These are phyloP conservation scores for Phyllachora maydis DNA, from an alignment of 2,329 filamentous ascomycete species.

Conservation along the genomic window DNA sequence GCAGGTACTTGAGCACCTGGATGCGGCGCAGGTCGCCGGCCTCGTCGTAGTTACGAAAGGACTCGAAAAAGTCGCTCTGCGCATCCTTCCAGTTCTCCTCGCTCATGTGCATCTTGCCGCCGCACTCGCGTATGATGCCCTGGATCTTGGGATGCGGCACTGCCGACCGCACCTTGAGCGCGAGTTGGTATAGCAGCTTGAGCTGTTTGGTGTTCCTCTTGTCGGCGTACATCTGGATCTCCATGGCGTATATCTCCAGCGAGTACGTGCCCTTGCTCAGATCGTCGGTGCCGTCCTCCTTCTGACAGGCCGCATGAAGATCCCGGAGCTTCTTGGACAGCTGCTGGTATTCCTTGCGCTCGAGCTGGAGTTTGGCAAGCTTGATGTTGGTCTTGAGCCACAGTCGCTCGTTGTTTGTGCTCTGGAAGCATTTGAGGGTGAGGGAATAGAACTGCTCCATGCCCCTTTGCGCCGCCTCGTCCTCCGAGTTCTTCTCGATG, in stretches of 20 bases:
- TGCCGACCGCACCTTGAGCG: conserved; percentile 82
- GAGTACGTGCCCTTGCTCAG: conserved; percentile 92
- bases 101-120: conserved; percentile 99
- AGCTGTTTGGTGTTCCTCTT: conserved; percentile 95
- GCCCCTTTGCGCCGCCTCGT: conserved; percentile 50
- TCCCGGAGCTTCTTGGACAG: conserved; percentile 72
- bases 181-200: conserved; percentile 79
- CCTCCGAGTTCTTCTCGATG: conserved; percentile 74
- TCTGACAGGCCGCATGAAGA: conserved; percentile 75
- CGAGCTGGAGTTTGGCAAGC: conserved; percentile 74
- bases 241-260: conserved; percentile 84
- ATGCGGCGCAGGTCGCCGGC: conserved; percentile 90
- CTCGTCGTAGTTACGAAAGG: conserved; percentile 97
- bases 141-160: conserved; percentile 98
- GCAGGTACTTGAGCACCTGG: conserved; percentile 90
- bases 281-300: conserved; percentile 71
- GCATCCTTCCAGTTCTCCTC: conserved; percentile 98
- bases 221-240: conserved; percentile 97
- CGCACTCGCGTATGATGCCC: conserved; percentile 96
- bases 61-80: conserved; percentile 95
- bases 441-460: conserved; percentile 93
- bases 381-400: conserved; percentile 99
- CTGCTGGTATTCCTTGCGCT: conserved; percentile 69
- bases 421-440: conserved; percentile 87
- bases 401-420: conserved; percentile 87